Percentiles rank a stretch among this genome's conserved stretches.
Conservation (phyloP, 2,329 filamentous ascomycete species). For the Alternaria triticina region DNA sequence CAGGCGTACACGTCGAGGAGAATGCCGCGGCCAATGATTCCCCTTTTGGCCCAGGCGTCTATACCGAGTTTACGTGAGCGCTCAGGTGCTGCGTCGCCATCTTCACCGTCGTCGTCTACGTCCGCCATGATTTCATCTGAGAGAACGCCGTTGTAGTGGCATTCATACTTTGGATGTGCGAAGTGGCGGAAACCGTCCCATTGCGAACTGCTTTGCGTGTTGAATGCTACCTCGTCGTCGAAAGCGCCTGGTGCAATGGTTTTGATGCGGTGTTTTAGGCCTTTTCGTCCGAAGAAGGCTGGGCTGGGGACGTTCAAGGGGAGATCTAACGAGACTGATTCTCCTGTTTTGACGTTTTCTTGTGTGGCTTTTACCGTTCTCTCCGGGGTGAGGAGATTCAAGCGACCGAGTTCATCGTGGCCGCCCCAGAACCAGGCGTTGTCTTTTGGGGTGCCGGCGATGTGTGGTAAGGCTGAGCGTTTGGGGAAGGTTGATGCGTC, state of each 20-base stretch:
- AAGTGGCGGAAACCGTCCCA: conserved; percentile 50
- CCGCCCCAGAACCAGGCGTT: conserved; percentile 36
- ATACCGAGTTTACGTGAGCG: conserved; percentile 31
- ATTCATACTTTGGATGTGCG: conserved; percentile 31
- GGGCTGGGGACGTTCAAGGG: conserved; percentile 61
- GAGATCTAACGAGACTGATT: conserved; percentile 64
- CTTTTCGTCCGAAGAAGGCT: conserved; percentile 63
- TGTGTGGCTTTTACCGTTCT: conserved; percentile 59
- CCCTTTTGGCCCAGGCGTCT: conserved; percentile 57
- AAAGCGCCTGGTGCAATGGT: conserved; percentile 23
- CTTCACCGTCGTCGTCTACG: conserved; percentile 16
- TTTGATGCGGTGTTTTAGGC: conserved; percentile 53
- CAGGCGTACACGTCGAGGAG: conserved; percentile 59
- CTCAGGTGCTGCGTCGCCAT: conserved; percentile 5
- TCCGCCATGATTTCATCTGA: conserved; percentile 33
- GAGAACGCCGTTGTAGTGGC: conserved; percentile 42
- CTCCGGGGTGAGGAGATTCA: conserved; percentile 66
- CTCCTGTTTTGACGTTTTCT: conserved; percentile 60
- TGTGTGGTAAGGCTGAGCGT: conserved; percentile 24
- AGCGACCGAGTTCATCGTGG: conserved; percentile 57
- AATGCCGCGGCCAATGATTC: conserved; percentile 63
- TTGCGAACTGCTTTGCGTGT: conserved; percentile 43
- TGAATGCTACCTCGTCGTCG: conserved; percentile 41
- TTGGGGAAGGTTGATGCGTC: conserved; percentile 28
- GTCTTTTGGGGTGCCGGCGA: conserved; percentile 28